Conservation (phyloP, 352 stramenopile genomes). For the Phytophthora sojae region DNA sequence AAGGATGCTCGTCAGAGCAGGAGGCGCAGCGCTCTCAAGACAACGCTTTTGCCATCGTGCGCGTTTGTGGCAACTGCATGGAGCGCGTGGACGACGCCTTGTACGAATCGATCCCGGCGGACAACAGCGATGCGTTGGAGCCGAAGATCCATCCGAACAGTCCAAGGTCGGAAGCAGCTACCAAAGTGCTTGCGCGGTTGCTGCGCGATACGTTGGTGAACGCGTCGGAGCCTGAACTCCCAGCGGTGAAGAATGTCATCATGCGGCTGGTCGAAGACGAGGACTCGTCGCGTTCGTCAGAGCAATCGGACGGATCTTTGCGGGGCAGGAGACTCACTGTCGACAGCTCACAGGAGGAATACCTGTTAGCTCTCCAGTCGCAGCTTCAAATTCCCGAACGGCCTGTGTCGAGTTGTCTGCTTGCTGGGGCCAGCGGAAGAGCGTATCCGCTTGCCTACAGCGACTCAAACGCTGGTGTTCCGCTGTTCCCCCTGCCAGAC, state of each 20-base stretch:
- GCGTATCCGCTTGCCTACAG: slow-evolving; percentile 48
- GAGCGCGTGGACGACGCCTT: slow-evolving; percentile 44
- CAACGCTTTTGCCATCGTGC: slow-evolving; percentile 27
- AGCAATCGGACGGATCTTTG: slow-evolving; percentile 2
- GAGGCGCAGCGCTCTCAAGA: slow-evolving; percentile 33
- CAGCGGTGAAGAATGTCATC: slow-evolving; percentile 51
- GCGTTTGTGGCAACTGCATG: slow-evolving; percentile 47
- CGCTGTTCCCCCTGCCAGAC: slow-evolving; percentile 43
- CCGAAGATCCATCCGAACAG: slow-evolving; percentile 22
- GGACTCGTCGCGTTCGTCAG: background rate
- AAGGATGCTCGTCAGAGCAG: slow-evolving; percentile 47
- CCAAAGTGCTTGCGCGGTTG: slow-evolving; percentile 33
- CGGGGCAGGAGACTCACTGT: slow-evolving; percentile 20
- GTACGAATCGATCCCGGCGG: slow-evolving; percentile 39
- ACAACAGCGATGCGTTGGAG: slow-evolving; percentile 22
- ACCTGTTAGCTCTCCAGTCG: slow-evolving; percentile 32
- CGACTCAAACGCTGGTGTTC: slow-evolving; percentile 21
- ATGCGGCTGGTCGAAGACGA: slow-evolving; percentile 49
- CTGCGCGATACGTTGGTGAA: slow-evolving; percentile 45
- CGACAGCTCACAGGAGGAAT: slow-evolving; percentile 29
- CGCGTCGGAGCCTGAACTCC: slow-evolving; percentile 28
- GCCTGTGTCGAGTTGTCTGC: slow-evolving; percentile 35
- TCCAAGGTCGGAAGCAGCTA: slow-evolving; percentile 27
- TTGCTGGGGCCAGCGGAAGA: slow-evolving; percentile 38
- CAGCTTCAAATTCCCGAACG: slow-evolving; percentile 25